Evolutionary conservation across 768 basidiomycete species (phyloP), one percentile per base, ranked within the genome.

Genomic region (Lactarius pseudohatsudake): DNA sequence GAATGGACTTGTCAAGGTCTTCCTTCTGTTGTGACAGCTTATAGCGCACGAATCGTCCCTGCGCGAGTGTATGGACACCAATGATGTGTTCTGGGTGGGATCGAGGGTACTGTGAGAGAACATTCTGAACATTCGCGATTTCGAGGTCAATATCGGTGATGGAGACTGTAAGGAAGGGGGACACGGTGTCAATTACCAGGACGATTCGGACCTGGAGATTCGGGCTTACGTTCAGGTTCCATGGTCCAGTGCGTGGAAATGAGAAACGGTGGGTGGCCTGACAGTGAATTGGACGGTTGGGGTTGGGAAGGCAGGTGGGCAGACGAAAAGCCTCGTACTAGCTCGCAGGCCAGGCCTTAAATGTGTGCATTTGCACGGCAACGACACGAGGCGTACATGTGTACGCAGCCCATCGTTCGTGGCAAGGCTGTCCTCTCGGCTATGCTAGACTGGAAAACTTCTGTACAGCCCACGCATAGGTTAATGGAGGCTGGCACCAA

Each of bases 41-140:
- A 53, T 53, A 28, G 1, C 26, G 26, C 0, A 0, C 0, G 4
- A 13, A 16, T 53, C 26, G 50, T 22, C 1, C 26, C 6, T 0
- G 2, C 2, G 4, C 26, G 13, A 53, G 50, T 26, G 4, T 16
- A 4, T 15, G 2, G 26, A 53, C 13, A 22, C 11, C 0, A 26
- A 3, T 1, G 13, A 15, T 26, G 15, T 26, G 10, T 10, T 6
- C 6, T 4, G 11, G 2, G 26, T 53, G 50, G 6, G 26, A 15
- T 26, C 50, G 22, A 26, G 22, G 50, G 13, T 0, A 4, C 15
- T 7, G 13, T 1, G 50, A 26, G 22, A 26, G 13, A 6, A 6
- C 6, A 7, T 26, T 15, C 22, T 15, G 50, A 53, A 22, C 0
- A 26, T 6, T 0, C 1, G 22, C 5, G 11, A 53, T 53, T 0